These are phyloP conservation scores for Diplodia sapinea DNA, from an alignment of 2,329 filamentous ascomycete species.

Conservation along the genomic window DNA sequence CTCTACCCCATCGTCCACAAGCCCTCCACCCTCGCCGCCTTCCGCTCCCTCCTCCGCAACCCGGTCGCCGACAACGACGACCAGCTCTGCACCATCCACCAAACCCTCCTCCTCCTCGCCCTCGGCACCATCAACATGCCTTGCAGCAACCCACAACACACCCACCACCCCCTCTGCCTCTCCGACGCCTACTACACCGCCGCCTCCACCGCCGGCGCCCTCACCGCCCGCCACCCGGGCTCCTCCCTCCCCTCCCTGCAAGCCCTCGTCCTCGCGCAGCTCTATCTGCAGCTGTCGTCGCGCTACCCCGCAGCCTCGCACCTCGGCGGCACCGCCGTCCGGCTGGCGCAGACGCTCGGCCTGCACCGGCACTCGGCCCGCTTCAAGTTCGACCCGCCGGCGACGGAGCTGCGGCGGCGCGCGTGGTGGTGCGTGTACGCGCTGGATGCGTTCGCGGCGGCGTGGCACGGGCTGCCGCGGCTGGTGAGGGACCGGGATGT, in stretches of 20 bases:
- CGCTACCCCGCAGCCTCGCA: neutral
- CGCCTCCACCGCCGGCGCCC: neutral
- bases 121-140: neutral
- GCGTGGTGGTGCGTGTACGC: neutral
- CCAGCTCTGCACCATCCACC: neutral
- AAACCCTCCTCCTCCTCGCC: neutral
- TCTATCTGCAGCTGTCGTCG: neutral
- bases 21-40: neutral
- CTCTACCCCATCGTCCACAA: conserved; percentile 10
- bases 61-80: neutral
- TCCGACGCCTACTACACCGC: neutral
- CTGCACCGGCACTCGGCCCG: neutral
- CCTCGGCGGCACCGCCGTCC: neutral
- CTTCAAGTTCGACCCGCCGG: neutral
- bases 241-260: neutral
- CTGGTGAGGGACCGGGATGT: neutral
- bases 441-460: neutral
- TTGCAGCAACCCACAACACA: neutral
- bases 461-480: neutral
- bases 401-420: neutral
- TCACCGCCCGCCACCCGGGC: neutral
- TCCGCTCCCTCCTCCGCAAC: neutral
- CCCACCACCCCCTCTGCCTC: neutral
- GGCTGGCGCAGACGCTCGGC: neutral
- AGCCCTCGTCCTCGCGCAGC: neutral